A percentile compares a stretch with the other conserved stretches of the same genome.
phyloP scores from a whole-genome alignment of 345 rosid species.

The Brassica carinata region DNA sequence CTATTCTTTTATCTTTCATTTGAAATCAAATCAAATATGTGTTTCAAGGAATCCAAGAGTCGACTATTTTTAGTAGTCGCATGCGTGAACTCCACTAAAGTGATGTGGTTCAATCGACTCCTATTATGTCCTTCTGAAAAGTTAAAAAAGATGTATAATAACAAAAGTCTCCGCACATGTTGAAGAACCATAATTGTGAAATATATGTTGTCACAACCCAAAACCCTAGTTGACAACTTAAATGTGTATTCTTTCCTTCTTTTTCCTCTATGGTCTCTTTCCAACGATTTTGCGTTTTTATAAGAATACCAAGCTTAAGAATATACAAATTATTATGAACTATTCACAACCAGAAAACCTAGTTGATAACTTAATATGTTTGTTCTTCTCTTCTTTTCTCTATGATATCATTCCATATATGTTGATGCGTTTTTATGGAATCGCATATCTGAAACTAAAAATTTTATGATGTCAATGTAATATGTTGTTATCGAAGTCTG shows the following conservation, averaged over 20 bases:
- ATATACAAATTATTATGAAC: background rate
- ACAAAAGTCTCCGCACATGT: conserved; percentile 31
- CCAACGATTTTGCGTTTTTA: background rate
- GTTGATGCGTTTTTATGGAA: background rate
- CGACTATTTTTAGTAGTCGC: conserved; percentile 28
- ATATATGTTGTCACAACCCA: conserved; percentile 18
- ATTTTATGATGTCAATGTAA: background rate
- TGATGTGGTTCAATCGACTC: conserved; percentile 1
- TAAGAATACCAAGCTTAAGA: background rate
- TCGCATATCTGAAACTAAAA: conserved; percentile 5
- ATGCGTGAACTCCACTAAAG: conserved; percentile 39
- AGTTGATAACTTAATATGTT: background rate
- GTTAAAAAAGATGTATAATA: background rate
- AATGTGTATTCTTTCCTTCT: background rate
- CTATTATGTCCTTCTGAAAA: background rate
- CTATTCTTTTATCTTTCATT: background rate
- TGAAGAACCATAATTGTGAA: conserved; percentile 11
- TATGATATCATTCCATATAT: background rate
- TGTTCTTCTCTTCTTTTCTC: background rate
- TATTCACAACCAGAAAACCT: background rate
- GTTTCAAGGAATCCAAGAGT: conserved; percentile 1
- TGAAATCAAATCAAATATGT: background rate
- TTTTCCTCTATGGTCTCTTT: conserved; percentile 19
- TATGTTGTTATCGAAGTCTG: background rate
- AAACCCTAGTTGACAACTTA: conserved; percentile 24